Conservation (phyloP, 768 basidiomycete species). For the Suillus weaverae region DNA sequence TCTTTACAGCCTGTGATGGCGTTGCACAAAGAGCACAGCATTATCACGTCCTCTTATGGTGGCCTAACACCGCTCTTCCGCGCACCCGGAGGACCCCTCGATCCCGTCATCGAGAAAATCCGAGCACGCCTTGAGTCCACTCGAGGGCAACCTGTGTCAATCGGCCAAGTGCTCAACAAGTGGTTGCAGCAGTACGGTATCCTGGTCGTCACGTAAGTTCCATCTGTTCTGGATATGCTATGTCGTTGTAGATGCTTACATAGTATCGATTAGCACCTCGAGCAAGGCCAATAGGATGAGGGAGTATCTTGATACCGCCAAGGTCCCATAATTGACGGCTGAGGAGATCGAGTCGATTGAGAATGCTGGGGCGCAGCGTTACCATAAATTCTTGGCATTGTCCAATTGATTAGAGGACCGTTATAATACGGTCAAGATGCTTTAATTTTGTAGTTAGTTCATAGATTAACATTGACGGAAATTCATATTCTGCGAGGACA, state of each 20-base stretch:
- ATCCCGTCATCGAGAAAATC: slow-evolving; percentile 31
- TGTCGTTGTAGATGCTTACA: not conserved
- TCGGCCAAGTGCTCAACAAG: slow-evolving; percentile 19
- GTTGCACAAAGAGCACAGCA: slow-evolving; percentile 19
- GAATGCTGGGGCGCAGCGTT: slow-evolving; percentile 17
- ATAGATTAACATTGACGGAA: not conserved
- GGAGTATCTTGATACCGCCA: slow-evolving; percentile 20
- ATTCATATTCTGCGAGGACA: not conserved
- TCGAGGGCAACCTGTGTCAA: slow-evolving; percentile 16
- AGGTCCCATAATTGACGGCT: slow-evolving; percentile 24
- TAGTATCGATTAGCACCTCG: slow-evolving; percentile 17
- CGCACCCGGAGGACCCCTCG: slow-evolving; percentile 13
- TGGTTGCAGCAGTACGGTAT: slow-evolving; percentile 18
- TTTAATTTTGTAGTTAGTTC: not conserved
- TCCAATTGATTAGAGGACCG: not conserved
- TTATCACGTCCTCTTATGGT: slow-evolving; percentile 31
- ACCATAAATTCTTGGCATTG: slow-evolving; percentile 13
- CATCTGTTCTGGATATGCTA: not conserved
- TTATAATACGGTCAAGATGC: not conserved
- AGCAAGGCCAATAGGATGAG: slow-evolving; percentile 21
- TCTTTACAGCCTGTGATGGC: slow-evolving; percentile 23
- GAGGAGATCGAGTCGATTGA: slow-evolving; percentile 26
- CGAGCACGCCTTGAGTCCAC: slow-evolving; percentile 17
- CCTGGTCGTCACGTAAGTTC: slow-evolving; percentile 1
- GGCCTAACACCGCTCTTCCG: slow-evolving; percentile 19